Conservation (phyloP, 2,329 filamentous ascomycete genomes). For the Claviceps sp. region DNA sequence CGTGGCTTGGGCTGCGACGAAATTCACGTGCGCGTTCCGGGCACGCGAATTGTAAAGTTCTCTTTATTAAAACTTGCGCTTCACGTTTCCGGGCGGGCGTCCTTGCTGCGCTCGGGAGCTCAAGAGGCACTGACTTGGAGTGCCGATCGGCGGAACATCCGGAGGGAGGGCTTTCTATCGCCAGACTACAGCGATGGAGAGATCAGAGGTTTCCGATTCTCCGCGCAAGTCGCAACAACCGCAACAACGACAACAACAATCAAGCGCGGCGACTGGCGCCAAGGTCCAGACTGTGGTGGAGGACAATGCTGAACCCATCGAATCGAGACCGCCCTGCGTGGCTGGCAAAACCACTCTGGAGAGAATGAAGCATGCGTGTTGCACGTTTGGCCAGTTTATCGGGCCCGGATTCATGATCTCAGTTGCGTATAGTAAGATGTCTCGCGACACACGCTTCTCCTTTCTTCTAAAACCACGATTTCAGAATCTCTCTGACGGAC, state of each 20-base stretch:
- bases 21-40: too few species aligned
- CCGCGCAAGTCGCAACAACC: background rate
- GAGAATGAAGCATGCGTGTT: conserved; percentile 9
- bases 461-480: background rate
- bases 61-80: too few species aligned
- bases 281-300: background rate
- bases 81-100: too few species aligned
- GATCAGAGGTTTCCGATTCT: background rate
- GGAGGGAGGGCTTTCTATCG: too few species aligned
- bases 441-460: background rate
- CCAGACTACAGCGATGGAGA: background rate
- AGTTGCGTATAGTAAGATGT: conserved; percentile 39
- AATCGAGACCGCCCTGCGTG: background rate
- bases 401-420: conserved; percentile 55
- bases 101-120: too few species aligned
- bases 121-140: too few species aligned
- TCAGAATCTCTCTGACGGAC: background rate
- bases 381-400: conserved; percentile 31
- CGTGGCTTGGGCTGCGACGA: too few species aligned
- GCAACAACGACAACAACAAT: background rate
- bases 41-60: too few species aligned
- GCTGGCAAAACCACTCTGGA: conserved; percentile 4
- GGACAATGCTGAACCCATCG: background rate
- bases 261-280: background rate
- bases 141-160: too few species aligned